Conservation (phyloP, 208 protist species). For the Acanthamoeba castellanii region DNA sequence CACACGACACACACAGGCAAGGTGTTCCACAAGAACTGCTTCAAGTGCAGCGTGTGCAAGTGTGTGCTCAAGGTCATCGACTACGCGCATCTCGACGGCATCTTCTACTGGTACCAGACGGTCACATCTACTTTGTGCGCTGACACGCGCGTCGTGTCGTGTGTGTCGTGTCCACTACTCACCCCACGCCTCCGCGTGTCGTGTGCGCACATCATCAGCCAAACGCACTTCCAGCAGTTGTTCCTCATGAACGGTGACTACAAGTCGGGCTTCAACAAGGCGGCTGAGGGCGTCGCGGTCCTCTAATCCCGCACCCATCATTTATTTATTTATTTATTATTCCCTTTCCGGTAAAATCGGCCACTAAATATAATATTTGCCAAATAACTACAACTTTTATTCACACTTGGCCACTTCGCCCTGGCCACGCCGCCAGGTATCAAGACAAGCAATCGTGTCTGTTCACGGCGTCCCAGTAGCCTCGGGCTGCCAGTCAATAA, state of each 20-base stretch:
- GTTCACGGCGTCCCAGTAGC: not conserved
- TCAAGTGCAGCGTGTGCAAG: slow-evolving; percentile 75
- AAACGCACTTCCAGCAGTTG: slow-evolving; percentile 76
- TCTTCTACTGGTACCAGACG: slow-evolving; percentile 51
- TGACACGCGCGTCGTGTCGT: not conserved
- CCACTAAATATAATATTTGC: too few species aligned
- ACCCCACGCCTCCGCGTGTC: not conserved
- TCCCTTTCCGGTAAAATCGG: too few species aligned
- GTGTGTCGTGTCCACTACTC: not conserved
- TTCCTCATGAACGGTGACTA: slow-evolving; percentile 73
- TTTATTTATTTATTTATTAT: too few species aligned
- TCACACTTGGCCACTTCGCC: too few species aligned
- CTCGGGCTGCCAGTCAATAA: not conserved
- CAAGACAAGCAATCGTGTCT: not conserved
- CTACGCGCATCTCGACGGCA: slow-evolving; percentile 75
- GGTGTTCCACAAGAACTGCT: slow-evolving; percentile 76
- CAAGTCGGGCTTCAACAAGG: slow-evolving; percentile 74
- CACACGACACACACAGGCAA: not conserved
- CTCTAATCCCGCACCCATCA: too few species aligned
- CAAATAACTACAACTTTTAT: too few species aligned
- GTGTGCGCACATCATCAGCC: slow-evolving; percentile 16
- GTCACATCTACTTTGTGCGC: too few species aligned
- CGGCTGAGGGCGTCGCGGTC: slow-evolving; percentile 2
- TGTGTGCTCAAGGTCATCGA: slow-evolving; percentile 72
- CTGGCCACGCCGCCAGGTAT: too few species aligned